Conservation (phyloP, 345 rosid species). For the Anacardium occidentale region DNA sequence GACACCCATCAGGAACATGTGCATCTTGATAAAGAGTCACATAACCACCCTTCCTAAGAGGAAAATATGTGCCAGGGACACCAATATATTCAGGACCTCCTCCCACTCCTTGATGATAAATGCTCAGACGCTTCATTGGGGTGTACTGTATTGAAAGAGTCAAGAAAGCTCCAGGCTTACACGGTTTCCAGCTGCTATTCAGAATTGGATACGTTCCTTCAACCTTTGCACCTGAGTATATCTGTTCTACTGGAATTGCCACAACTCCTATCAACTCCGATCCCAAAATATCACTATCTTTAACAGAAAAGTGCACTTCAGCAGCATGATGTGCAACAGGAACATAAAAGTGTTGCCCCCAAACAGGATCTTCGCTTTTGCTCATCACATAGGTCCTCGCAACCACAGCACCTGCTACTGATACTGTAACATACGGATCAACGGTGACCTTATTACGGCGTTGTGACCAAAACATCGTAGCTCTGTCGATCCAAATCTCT, state of each 20-base stretch:
- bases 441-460: slow-evolving; percentile 61
- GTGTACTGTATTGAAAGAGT: slow-evolving; percentile 72
- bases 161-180: slow-evolving; percentile 77
- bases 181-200: slow-evolving; percentile 59
- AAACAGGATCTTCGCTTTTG: slow-evolving; percentile 80
- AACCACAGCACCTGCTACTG: slow-evolving; percentile 58
- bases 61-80: slow-evolving; percentile 94
- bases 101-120: slow-evolving; percentile 78
- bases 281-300: slow-evolving; percentile 88
- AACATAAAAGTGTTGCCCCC: slow-evolving; percentile 83
- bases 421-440: slow-evolving; percentile 84
- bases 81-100: slow-evolving; percentile 80
- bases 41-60: slow-evolving; percentile 76
- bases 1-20: slow-evolving; percentile 80
- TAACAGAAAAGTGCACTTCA: slow-evolving; percentile 79
- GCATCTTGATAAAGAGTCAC: slow-evolving; percentile 97
- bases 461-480: slow-evolving; percentile 53
- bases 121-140: slow-evolving; percentile 61
- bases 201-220: slow-evolving; percentile 69
- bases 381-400: slow-evolving; percentile 87
- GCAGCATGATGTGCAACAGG: slow-evolving; percentile 89
- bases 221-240: slow-evolving; percentile 54
- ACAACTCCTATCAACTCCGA: slow-evolving; percentile 82
- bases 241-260: slow-evolving; percentile 73
- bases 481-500: slow-evolving; percentile 69